Evolutionary conservation across 2,329 filamentous ascomycete genomes (phyloP).

Genomic region (Chalara sp.): DNA sequence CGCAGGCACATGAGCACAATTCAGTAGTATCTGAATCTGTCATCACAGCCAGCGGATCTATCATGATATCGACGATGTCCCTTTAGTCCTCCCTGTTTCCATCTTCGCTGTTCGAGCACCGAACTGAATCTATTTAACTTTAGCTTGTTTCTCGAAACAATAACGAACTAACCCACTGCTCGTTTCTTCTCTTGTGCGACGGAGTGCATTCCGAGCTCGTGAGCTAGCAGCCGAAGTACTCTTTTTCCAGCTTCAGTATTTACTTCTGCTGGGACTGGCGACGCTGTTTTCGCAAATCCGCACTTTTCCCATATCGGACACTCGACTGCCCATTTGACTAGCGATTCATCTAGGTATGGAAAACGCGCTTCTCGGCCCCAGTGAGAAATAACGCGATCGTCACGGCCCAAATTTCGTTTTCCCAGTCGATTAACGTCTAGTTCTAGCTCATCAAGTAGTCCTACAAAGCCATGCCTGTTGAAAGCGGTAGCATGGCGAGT

Average conservation of each 20-base stretch:
- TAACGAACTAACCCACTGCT: conserved; percentile 52
- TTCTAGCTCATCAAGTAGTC: conserved; percentile 73
- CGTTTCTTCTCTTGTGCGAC: conserved; percentile 88
- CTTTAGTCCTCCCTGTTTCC: conserved; percentile 62
- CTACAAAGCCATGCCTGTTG: conserved; percentile 57
- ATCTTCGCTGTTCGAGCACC: conserved; percentile 79
- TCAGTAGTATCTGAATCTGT: conserved; percentile 70
- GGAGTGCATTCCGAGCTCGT: conserved; percentile 60
- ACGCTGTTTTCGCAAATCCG: conserved; percentile 54
- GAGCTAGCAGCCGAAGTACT: conserved; percentile 69
- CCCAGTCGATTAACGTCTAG: conserved; percentile 82
- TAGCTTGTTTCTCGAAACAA: background rate
- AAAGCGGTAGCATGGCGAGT: conserved; percentile 76
- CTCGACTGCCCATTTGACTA: conserved; percentile 74
- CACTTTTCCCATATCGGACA: conserved; percentile 79
- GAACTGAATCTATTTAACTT: conserved; percentile 61
- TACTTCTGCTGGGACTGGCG: conserved; percentile 17
- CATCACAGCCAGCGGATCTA: conserved; percentile 49
- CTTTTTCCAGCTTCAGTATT: conserved; percentile 73
- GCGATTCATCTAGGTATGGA: conserved; percentile 80
- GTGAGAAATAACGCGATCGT: conserved; percentile 84
- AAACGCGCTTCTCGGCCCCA: conserved; percentile 88
- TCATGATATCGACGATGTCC: conserved; percentile 54
- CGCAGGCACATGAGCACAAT: conserved; percentile 31
- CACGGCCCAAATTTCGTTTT: conserved; percentile 88